phyloP scores from a whole-genome alignment of 2,329 filamentous ascomycete genomes.

The Neopestalotiopsis rosae region DNA sequence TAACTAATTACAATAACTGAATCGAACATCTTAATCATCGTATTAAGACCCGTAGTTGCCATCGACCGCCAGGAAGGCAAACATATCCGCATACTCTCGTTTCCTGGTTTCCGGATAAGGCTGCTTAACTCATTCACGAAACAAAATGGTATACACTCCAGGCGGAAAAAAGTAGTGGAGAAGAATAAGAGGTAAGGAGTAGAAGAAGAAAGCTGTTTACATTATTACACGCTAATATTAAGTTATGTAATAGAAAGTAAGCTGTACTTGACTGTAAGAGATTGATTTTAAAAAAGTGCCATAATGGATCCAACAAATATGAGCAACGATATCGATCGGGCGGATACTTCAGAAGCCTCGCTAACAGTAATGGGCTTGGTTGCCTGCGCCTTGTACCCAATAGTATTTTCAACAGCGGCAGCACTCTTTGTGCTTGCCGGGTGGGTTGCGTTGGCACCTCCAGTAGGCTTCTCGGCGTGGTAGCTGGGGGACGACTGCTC shows the following conservation, averaged over 20 bases:
- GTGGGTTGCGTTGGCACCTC: background rate
- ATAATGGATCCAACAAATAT: background rate
- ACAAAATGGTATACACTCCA: too few species aligned
- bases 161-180: too few species aligned
- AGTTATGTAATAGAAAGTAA: background rate
- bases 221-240: background rate
- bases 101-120: too few species aligned
- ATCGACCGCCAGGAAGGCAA: too few species aligned
- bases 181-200: too few species aligned
- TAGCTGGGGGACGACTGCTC: background rate
- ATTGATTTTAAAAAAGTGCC: background rate
- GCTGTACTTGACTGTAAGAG: background rate
- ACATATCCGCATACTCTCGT: too few species aligned
- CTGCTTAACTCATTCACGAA: too few species aligned
- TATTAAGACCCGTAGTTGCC: too few species aligned
- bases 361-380: background rate
- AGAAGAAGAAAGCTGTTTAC: background rate
- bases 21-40: too few species aligned
- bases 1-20: too few species aligned
- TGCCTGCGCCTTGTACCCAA: background rate
- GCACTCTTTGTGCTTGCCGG: background rate
- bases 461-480: background rate
- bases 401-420: background rate
- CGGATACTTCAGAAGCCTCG: background rate
- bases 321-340: background rate